Conservation (phyloP, 2,329 filamentous ascomycete genomes). For the Epichloe scottii region DNA sequence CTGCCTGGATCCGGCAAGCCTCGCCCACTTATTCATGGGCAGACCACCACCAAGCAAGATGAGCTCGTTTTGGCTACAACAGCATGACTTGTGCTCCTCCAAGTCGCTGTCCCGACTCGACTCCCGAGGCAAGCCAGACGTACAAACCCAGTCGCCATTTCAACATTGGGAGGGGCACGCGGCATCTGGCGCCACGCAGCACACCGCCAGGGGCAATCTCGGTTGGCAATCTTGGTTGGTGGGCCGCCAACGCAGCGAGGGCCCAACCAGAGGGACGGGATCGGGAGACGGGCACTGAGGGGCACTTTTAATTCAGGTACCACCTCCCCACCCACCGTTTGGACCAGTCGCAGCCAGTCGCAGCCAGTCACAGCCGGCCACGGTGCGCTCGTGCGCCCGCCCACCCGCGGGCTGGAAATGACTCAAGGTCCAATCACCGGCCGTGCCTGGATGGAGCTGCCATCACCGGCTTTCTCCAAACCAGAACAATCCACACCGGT, state of each 20-base stretch:
- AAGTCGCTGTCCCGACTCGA: not conserved
- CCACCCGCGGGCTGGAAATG: constrained; percentile 7
- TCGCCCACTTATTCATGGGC: too few relatives aligned
- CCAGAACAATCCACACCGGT: not conserved
- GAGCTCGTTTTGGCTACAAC: not conserved
- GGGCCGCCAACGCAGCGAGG: too few relatives aligned
- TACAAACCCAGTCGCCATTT: not conserved
- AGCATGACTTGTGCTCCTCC: not conserved
- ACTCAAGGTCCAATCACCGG: constrained; percentile 10
- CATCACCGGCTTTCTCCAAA: not conserved
- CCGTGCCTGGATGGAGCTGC: constrained; percentile 8
- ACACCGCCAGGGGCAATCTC: not conserved
- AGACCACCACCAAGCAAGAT: too few relatives aligned
- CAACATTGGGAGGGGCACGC: not conserved
- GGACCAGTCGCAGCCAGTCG: constrained; percentile 6
- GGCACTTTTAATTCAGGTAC: constrained; percentile 9
- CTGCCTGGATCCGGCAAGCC: too few relatives aligned
- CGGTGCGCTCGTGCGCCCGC: constrained; percentile 1
- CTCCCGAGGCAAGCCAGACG: not conserved
- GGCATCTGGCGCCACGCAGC: not conserved
- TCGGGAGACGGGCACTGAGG: not conserved
- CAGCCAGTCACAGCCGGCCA: not conserved
- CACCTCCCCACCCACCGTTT: not conserved
- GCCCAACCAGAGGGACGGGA: not conserved
- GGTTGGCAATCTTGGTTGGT: too few relatives aligned